Percentiles rank a stretch among this genome's conserved stretches.
Evolutionary conservation across 768 basidiomycete species (phyloP).

Genomic region (Leucocoprinus leucothites): DNA sequence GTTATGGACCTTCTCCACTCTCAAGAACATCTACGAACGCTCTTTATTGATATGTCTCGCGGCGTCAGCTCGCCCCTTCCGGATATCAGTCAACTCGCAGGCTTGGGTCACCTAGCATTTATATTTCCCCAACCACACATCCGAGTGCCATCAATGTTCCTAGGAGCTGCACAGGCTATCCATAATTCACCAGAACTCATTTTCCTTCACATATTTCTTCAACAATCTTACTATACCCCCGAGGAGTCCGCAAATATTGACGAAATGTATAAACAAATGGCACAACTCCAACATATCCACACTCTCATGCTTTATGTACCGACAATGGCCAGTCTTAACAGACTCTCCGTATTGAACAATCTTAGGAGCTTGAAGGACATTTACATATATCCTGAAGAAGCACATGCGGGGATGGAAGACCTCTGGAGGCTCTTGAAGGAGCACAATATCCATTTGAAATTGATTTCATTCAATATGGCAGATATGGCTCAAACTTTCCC

Average conservation of each 20-base stretch:
- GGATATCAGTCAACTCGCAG: not conserved
- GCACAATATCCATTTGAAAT: not conserved
- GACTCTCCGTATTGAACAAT: not conserved
- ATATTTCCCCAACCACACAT: not conserved
- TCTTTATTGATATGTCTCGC: not conserved
- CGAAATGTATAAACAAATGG: not conserved
- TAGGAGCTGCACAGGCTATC: not conserved
- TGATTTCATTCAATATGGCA: not conserved
- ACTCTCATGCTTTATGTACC: too few species aligned
- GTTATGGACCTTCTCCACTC: not conserved
- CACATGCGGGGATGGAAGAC: not conserved
- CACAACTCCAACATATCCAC: too few species aligned
- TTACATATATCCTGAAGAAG: not conserved
- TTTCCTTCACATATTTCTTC: not conserved
- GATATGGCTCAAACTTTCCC: not conserved
- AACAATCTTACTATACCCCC: not conserved
- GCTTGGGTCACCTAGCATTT: not conserved
- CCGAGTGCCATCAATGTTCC: not conserved
- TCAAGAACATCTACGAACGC: not conserved
- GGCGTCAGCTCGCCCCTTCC: not conserved
- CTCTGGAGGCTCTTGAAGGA: not conserved
- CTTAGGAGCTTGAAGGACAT: not conserved
- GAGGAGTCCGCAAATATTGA: not conserved
- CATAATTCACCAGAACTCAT: not conserved
- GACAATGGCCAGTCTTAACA: too few species aligned